Percentiles rank a stretch among this genome's conserved stretches.
Conservation (phyloP, 352 stramenopile genomes). For the Plasmopara viticola region DNA sequence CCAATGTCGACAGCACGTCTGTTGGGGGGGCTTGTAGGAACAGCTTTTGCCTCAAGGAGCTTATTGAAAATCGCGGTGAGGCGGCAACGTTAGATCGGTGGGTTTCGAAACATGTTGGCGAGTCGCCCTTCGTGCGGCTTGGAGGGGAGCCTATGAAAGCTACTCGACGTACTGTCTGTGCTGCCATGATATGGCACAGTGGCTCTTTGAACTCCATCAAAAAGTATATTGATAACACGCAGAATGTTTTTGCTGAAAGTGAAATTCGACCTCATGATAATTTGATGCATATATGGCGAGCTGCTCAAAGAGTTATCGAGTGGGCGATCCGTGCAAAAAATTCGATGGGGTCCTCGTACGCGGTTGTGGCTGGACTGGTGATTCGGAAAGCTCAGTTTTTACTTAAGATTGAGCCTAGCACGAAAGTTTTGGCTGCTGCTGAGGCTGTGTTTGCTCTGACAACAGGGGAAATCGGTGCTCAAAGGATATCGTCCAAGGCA, state of each 20-base stretch:
- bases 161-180: conserved; percentile 76
- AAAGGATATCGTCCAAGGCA: conserved; percentile 36
- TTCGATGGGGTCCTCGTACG: conserved; percentile 80
- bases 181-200: conserved; percentile 87
- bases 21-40: conserved; percentile 12
- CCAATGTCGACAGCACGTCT: conserved; percentile 15
- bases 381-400: conserved; percentile 84
- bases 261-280: conserved; percentile 82
- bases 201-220: conserved; percentile 60
- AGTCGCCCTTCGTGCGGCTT: conserved; percentile 74
- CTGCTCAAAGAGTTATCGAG: conserved; percentile 81
- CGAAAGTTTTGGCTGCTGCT: conserved; percentile 59
- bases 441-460: conserved; percentile 57
- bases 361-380: conserved; percentile 66
- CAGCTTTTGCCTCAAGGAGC: conserved; percentile 55
- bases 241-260: conserved; percentile 42
- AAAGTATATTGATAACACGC: conserved; percentile 42
- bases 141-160: conserved; percentile 83
- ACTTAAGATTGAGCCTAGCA: conserved; percentile 70
- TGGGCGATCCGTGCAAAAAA: conserved; percentile 88
- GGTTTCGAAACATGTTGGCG: conserved; percentile 76
- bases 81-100: conserved; percentile 60
- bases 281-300: conserved; percentile 87
- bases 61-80: conserved; percentile 57
- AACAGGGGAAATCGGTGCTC: conserved; percentile 29